Base-by-base conservation (phyloP, 345 rosid genomes). In the Murraya koenigii region DNA sequence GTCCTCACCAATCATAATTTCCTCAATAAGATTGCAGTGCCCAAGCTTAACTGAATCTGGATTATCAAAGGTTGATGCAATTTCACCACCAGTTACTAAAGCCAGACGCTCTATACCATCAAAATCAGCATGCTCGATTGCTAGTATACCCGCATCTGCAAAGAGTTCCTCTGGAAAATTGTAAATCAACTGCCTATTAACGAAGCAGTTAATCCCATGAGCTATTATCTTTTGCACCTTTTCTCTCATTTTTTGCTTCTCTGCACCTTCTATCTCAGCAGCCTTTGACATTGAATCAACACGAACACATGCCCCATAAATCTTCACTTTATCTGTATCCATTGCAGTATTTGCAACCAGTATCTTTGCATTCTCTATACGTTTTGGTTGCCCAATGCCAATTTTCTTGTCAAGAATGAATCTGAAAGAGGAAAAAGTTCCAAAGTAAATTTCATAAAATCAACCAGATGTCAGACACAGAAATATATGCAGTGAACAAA, bases 381-480 rank as follows among this genome's bases (percentile, higher is more conserved):
- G 92, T 82, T 94, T 96, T 28, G 99, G 99, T 84, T 94, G 99
- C 61, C 99, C 99, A 75, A 96, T 81, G 67, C 98, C 98, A 22
- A 96, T 96, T 84, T 96, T 96, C 97, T 96, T 96, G 91, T 96
- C 99, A 75, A 96, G 98, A 84, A 96, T 94, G 76, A 96, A 96
- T 82, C 99, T 96, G 80, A 71, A 71, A 68, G 79, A 33, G 70
- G 35, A 85, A 3, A 78, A 1, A 69, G 25, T 72, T 22, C 64
- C 36, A 76, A 47, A 61, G 71, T 61, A 66, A 76, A 32, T 71
- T 47, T 32, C 59, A 10, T 59, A 30, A 74, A 28, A 69, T 6
- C 15, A 15, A 71, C 28, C 2, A 10, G 25, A 9, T 36, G 19
- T 55, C 35, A 72, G 22, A 3, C 32, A 33, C 25, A 64, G 52